Base-by-base conservation (phyloP, 345 rosid species). In the Heritiera fomes region DNA sequence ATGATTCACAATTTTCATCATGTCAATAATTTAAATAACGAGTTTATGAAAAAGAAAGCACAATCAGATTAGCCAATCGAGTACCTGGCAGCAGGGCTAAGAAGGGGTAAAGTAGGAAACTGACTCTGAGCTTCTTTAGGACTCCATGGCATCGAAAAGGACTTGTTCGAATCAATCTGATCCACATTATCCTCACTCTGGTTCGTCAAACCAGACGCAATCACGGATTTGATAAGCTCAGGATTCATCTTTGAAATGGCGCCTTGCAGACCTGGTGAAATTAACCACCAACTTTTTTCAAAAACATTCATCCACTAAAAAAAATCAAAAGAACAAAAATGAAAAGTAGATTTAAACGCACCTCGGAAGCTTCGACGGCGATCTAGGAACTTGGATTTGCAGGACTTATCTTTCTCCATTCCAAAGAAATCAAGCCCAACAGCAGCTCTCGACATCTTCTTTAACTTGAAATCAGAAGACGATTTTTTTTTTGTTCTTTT, bases 171-270 rank as follows among this genome's bases (percentile, higher is more conserved):
- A 40, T 79, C 82, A 1, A 76, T 32, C 28, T 14, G 78, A n/a
- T 56, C 62, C 41, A 50, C 65, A 15, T 18, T 59, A 12, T 64
- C 80, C 8, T 46, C 38, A 45, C 17, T 43, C 3, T 41, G 52
- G 58, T 20, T 59, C 60, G 43, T 17, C n/a, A 74, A 80, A 70
- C 85, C 87, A 8, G 93, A 90, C 46, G 90, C 80, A 80, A 95
- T 87, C 77, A 95, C 89, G 7, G 95, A 90, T 80, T 84, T 91
- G 41, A 95, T 84, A 45, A 95, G 84, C 84, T 88, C 90, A 0
- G 98, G 98, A 79, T 93, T 86, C 7, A 95, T 90, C 89, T 88
- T 93, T 20, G 99, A 93, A 77, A 95, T 93, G 72, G 93, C 93
- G 9, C 92, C 80, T 82, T 94, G 98, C 59, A 91, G 86, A 10